Conservation (phyloP, 495 filamentous ascomycete genomes). For the Talaromyces thailandensis region DNA sequence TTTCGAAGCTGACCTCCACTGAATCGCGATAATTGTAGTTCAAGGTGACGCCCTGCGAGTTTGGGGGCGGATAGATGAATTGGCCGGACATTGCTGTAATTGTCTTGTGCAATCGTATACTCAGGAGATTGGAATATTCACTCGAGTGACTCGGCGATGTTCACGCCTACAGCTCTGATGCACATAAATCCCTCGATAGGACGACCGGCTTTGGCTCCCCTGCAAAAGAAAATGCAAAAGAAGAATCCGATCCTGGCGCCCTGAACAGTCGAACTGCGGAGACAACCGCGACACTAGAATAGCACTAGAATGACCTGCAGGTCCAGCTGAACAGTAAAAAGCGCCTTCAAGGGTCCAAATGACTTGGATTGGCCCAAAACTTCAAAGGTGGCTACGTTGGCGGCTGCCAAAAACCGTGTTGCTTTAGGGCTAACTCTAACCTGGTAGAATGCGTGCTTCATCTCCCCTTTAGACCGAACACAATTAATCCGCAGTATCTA, state of each 20-base stretch:
- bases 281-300: background rate
- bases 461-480: background rate
- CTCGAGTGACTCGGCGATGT: background rate
- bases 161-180: background rate
- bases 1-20: background rate
- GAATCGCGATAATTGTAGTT: constrained; percentile 1
- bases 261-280: background rate
- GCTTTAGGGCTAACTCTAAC: background rate
- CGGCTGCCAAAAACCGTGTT: too few species aligned
- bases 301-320: background rate
- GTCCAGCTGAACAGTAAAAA: too few species aligned
- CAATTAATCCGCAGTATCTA: background rate
- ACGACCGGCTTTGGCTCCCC: background rate
- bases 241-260: background rate
- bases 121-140: background rate
- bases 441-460: background rate
- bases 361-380: background rate
- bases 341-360: background rate
- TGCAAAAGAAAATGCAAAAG: background rate
- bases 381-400: too few species aligned
- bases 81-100: background rate
- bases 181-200: background rate
- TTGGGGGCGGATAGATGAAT: constrained; percentile 4
- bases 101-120: background rate
- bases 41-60: background rate